Evolutionary conservation across 306 rosid species (phyloP), one percentile per base, ranked within the genome.

Genomic region (Ammopiptanthus mongolicus): DNA sequence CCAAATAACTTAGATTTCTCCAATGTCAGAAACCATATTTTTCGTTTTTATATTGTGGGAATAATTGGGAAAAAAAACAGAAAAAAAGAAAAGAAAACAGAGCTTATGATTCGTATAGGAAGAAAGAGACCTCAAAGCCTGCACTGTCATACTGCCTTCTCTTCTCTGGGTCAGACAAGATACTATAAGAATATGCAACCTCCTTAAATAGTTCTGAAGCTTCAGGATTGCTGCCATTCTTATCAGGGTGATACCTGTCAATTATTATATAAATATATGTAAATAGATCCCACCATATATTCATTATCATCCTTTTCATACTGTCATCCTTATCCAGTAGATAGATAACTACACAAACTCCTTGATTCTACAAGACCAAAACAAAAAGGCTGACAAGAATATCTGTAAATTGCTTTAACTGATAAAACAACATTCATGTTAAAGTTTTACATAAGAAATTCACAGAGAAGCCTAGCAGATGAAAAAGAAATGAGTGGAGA

Each of bases 161-260:
- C 89, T 92, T 96, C 89, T 92, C 98, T 21, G 98, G 97, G 80
- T 96, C 99, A 8, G 99, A 92, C 82, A 96, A 87, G 80, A 96
- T 96, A 87, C 86, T 87, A 78, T 92, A 96, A 47, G 99, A 92
- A 84, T 82, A 92, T 63, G 97, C 96, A 79, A 92, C 97, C 89
- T 92, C 99, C 87, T 96, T 90, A 85, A 96, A 96, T 77, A 86
- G 84, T 41, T 96, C 99, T 0, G 99, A 89, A 79, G 98, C 99
- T 79, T 92, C 98, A 34, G 99, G 99, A 73, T 89, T 90, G 86
- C 68, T 86, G 7, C 84, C 94, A 79, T 96, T 96, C 88, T 96
- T 96, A 87, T 96, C 99, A 48, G 99, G 99, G 76, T 96, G 99
- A 69, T 92, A 96, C 86, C 99, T 96, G 75, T 37, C 67, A 74